Evolutionary conservation across 2,329 filamentous ascomycete species (phyloP), one percentile per base, ranked within the genome.

Genomic region (Colletotrichum sp.): DNA sequence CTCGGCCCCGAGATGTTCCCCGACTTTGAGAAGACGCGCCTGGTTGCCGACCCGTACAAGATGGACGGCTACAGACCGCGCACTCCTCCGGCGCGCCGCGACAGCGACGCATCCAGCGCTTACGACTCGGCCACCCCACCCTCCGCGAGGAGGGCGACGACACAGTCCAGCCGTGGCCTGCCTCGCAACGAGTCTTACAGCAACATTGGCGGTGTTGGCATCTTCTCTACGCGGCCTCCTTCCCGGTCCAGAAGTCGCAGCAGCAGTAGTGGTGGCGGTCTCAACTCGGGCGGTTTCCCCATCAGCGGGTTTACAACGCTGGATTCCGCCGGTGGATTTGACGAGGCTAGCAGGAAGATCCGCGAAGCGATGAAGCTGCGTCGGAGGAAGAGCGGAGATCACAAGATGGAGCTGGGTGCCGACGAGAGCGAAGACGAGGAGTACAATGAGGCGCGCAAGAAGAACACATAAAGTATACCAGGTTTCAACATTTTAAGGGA

Each of bases 1-100:
- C 92, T 99, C 14, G 97, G 97, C 0, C 97, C 97, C 1, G 96
- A 99, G 83, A 93, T 99, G 87, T 99, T 98, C 86, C 94, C 96
- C n/a, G 97, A 99, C 86, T 99, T 98, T 82, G 95, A 97, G 80
- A 91, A 93, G 77, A 90, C 92, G 14, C 92, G 95, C 39, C 90
- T 97, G 72, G 87, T 96, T 34, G 87, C 89, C 5, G 91, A 93
- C 77, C 86, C 90, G 1, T 84, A 86, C 78, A 86, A 81, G 71
- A 80, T 82, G 43, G 85, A 86, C 73, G 79, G 81, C 8, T 83
- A 81, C 30, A 70, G 82, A 3, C 75, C 79, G 63, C 71, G 78
- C 55, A 78, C 78, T 28, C 74, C 71, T 34, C 73, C 60, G 78
- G 79, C 32, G 71, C 84, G 88, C 72, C 84, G 86, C 78, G 89